Conservation (phyloP, 441 rosid genomes). For the Erodium moschatum region DNA sequence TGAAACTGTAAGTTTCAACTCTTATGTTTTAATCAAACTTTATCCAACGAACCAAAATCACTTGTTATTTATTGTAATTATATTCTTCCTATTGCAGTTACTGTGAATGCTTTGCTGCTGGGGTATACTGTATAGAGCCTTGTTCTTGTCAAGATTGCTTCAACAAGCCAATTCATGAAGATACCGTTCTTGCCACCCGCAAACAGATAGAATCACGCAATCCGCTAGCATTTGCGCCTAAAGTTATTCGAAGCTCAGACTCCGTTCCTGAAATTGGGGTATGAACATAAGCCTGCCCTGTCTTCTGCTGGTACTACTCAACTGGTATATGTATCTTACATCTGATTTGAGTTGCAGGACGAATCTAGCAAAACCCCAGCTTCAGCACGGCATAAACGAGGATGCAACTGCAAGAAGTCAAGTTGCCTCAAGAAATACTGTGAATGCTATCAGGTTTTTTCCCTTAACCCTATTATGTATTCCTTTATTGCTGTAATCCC, state of each 20-base stretch:
- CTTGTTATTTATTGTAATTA: too few species aligned
- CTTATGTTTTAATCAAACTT: background rate
- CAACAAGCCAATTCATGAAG: slow-evolving; percentile 95
- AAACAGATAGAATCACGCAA: slow-evolving; percentile 95
- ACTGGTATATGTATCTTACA: slow-evolving; percentile 5
- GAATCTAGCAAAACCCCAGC: slow-evolving; percentile 85
- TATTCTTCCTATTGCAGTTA: slow-evolving; percentile 42
- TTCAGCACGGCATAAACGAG: slow-evolving; percentile 95
- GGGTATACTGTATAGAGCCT: slow-evolving; percentile 96
- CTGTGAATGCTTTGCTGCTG: slow-evolving; percentile 99
- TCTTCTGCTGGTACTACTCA: background rate
- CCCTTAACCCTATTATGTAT: background rate
- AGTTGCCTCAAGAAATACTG: slow-evolving; percentile 92
- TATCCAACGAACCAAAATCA: too few species aligned
- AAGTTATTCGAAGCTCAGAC: slow-evolving; percentile 67
- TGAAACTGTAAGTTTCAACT: slow-evolving; percentile 74
- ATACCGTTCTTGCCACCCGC: slow-evolving; percentile 90
- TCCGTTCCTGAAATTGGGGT: slow-evolving; percentile 59
- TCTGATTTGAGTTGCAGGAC: slow-evolving; percentile 41
- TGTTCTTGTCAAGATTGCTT: slow-evolving; percentile 94
- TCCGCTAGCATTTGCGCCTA: slow-evolving; percentile 99
- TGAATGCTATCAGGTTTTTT: slow-evolving; percentile 92
- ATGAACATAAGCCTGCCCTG: slow-evolving; percentile 15
- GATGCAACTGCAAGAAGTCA: slow-evolving; percentile 99
- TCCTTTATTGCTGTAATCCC: slow-evolving; percentile 2